Percentiles rank a stretch among this genome's conserved stretches.
phyloP scores from a whole-genome alignment of 1,139 yeast genomes.

The Hyphopichia wangnamkhiaoensis region DNA sequence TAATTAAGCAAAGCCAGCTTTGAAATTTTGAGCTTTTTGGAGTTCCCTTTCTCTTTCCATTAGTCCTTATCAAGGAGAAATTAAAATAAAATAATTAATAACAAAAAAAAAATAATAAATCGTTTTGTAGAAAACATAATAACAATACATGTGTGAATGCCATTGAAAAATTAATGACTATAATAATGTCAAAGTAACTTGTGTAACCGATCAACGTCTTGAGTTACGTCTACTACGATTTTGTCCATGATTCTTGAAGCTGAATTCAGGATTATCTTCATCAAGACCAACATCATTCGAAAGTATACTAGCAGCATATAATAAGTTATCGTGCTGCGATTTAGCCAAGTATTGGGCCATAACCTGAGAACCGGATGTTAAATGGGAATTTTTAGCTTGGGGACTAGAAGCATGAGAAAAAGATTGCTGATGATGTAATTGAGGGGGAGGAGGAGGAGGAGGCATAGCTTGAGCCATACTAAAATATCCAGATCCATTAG shows the following conservation, averaged over 20 bases:
- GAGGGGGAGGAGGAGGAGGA: constrained; percentile 3
- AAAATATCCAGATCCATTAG: background rate
- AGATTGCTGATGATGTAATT: constrained; percentile 7
- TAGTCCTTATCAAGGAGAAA: too few relatives aligned
- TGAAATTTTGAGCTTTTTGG: too few relatives aligned
- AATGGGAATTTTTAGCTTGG: constrained; percentile 16
- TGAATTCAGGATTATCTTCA: constrained; percentile 8
- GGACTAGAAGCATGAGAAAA: constrained; percentile 6
- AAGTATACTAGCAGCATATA: constrained; percentile 56
- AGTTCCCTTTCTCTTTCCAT: too few relatives aligned
- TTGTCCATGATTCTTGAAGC: constrained; percentile 1
- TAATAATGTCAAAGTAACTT: too few relatives aligned
- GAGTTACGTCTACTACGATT: background rate
- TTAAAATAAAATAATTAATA: too few relatives aligned
- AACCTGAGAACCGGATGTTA: constrained; percentile 68
- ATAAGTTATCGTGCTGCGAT: constrained; percentile 60
- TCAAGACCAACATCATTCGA: constrained; percentile 19
- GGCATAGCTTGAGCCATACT: background rate
- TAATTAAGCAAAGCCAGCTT: constrained; percentile 2
- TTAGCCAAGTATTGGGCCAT: constrained; percentile 78
- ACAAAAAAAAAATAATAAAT: too few relatives aligned
- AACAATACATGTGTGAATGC: too few relatives aligned
- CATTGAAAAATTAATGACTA: too few relatives aligned
- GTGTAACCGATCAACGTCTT: background rate
- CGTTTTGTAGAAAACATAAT: too few relatives aligned